These are phyloP conservation scores for Grosmannia serpens DNA, from an alignment of 2,329 filamentous ascomycete species.

Conservation along the genomic window DNA sequence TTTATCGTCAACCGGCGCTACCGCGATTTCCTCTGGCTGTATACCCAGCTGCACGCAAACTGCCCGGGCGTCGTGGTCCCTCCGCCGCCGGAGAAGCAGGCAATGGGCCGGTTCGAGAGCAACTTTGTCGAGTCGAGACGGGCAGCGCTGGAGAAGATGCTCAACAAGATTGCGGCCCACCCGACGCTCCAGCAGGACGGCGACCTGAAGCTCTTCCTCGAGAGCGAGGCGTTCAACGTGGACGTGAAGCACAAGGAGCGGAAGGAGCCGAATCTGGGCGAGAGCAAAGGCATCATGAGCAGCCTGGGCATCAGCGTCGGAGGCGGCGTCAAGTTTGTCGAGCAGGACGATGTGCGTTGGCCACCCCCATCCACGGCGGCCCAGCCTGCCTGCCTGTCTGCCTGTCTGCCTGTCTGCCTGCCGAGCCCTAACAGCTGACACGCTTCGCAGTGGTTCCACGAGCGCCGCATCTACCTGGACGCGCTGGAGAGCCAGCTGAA, in stretches of 20 bases:
- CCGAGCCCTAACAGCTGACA: conserved; percentile 3
- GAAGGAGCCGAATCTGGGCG: conserved; percentile 70
- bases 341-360: conserved; percentile 78
- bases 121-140: conserved; percentile 93
- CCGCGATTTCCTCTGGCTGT: conserved; percentile 95
- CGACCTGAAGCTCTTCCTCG: conserved; percentile 90
- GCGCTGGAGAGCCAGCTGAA: conserved; percentile 87
- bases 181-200: conserved; percentile 84
- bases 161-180: conserved; percentile 89
- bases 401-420: background rate
- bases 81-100: conserved; percentile 94
- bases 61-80: conserved; percentile 93
- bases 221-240: conserved; percentile 90
- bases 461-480: conserved; percentile 88
- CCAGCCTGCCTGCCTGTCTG: background rate
- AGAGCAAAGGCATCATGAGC: conserved; percentile 89
- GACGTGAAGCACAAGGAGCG: conserved; percentile 98
- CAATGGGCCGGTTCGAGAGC: conserved; percentile 86
- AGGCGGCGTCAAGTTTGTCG: conserved; percentile 82
- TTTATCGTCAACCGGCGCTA: conserved; percentile 92
- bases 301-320: conserved; percentile 72
- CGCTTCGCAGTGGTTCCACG: conserved; percentile 75
- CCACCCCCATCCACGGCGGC: background rate
- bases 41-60: conserved; percentile 86
- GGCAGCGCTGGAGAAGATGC: conserved; percentile 89